A percentile compares a stretch with the other conserved stretches of the same genome.
phyloP scores from a whole-genome alignment of 352 stramenopile species.

The Globisporangium alternatum region DNA sequence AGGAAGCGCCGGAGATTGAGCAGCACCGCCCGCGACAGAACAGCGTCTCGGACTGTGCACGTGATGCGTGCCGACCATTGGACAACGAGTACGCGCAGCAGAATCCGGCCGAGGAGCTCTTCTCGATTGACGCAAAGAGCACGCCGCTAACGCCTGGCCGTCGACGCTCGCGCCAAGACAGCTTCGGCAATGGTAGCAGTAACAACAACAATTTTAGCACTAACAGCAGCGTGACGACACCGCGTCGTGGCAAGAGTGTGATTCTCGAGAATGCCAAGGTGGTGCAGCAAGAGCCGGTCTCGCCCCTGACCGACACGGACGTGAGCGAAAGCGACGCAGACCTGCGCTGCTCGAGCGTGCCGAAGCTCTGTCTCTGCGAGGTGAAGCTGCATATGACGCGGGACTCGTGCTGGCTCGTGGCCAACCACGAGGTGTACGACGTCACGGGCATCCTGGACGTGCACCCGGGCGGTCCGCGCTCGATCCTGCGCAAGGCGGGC shows the following conservation, averaged over 20 bases:
- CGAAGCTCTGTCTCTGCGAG: slow-evolving; percentile 79
- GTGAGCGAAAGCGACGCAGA: slow-evolving; percentile 22
- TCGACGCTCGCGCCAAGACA: slow-evolving; percentile 32
- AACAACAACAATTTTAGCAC: not conserved
- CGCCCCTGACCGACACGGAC: slow-evolving; percentile 15
- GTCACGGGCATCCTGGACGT: slow-evolving; percentile 71
- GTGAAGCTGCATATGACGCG: slow-evolving; percentile 82
- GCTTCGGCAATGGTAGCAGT: slow-evolving; percentile 10
- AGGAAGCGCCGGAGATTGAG: slow-evolving; percentile 24
- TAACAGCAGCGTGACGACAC: slow-evolving; percentile 1
- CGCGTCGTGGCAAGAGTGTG: slow-evolving; percentile 33
- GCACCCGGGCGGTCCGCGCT: slow-evolving; percentile 76
- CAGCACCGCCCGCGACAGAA: slow-evolving; percentile 21
- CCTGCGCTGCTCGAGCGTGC: slow-evolving; percentile 51
- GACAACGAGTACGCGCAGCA: slow-evolving; percentile 19
- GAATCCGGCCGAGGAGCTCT: slow-evolving; percentile 11
- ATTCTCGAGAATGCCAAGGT: slow-evolving; percentile 19
- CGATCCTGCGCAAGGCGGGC: slow-evolving; percentile 79
- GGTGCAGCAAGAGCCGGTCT: slow-evolving; percentile 7
- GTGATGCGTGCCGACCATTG: slow-evolving; percentile 41
- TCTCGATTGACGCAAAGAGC: slow-evolving; percentile 1
- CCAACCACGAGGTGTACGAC: slow-evolving; percentile 84
- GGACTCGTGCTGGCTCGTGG: slow-evolving; percentile 96
- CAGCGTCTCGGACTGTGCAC: slow-evolving; percentile 31
- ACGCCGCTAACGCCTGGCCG: slow-evolving; percentile 11